Evolutionary conservation across 768 basidiomycete species (phyloP).

Genomic region (Tulasnella sp.): DNA sequence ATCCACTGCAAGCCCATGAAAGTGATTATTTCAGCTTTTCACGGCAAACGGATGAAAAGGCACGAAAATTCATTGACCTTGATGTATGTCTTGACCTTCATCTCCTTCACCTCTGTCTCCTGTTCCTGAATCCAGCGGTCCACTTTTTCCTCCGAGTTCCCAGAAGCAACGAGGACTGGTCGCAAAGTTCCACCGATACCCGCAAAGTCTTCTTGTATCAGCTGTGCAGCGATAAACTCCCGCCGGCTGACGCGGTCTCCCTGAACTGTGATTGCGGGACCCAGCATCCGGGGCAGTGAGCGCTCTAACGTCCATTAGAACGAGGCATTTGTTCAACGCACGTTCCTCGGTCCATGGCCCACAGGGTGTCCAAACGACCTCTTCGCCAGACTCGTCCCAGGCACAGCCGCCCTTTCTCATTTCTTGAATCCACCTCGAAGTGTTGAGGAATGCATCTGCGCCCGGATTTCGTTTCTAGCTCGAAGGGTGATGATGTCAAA

Average conservation of each 20-base stretch:
- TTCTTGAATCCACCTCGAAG: not conserved
- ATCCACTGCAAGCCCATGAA: not conserved
- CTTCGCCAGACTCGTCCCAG: not conserved
- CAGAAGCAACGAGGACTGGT: not conserved
- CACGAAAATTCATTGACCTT: too few species aligned
- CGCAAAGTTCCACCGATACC: not conserved
- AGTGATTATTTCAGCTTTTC: not conserved
- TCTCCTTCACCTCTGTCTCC: not conserved
- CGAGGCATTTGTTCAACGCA: not conserved
- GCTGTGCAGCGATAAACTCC: not conserved
- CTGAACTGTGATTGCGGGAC: not conserved
- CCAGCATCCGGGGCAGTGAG: not conserved
- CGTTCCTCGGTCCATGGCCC: constrained; percentile 15
- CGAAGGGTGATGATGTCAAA: not conserved
- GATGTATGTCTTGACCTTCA: too few species aligned
- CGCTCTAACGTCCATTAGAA: not conserved
- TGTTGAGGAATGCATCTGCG: not conserved
- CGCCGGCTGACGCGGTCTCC: not conserved
- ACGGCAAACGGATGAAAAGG: too few species aligned
- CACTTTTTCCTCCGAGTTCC: not conserved
- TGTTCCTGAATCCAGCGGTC: not conserved
- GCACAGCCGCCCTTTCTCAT: not conserved
- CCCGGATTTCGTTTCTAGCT: not conserved
- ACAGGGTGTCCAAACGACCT: not conserved
- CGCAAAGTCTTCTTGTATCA: not conserved